phyloP scores from a whole-genome alignment of 1,284 basidiomycete species.

The Melampsora larici-populina region DNA sequence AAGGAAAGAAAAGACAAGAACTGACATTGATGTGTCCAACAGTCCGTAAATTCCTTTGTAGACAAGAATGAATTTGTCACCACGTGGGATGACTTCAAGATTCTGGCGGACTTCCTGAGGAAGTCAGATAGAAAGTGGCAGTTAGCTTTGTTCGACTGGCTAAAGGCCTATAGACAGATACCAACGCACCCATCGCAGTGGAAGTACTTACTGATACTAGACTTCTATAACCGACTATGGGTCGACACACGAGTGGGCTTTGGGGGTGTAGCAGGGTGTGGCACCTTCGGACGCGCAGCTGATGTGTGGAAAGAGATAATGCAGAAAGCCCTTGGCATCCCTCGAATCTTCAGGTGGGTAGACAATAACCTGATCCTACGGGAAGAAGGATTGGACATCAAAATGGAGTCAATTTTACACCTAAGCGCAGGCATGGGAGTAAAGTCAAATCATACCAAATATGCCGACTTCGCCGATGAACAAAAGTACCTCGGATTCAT shows the following conservation, averaged over 20 bases:
- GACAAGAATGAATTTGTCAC: too few relatives aligned
- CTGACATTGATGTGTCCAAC: neutral
- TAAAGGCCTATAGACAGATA: constrained; percentile 14
- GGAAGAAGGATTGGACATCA: too few relatives aligned
- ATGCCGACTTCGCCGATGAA: neutral
- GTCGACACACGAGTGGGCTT: neutral
- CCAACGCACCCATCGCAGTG: neutral
- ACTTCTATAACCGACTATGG: neutral
- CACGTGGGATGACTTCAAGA: constrained; percentile 12
- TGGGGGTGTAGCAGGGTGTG: constrained; percentile 11
- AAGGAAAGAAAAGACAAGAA: too few relatives aligned
- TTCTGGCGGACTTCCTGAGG: neutral
- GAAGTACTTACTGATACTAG: neutral
- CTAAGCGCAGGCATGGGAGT: too few relatives aligned
- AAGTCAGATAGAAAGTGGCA: too few relatives aligned
- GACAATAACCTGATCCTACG: too few relatives aligned
- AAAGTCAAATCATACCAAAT: neutral
- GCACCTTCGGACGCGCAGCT: neutral
- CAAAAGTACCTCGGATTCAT: too few relatives aligned
- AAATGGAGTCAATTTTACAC: too few relatives aligned
- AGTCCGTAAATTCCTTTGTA: too few relatives aligned
- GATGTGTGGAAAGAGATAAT: neutral
- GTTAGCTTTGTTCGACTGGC: neutral
- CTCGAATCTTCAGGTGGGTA: neutral
- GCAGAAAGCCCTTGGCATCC: neutral